phyloP scores from a whole-genome alignment of 129 eudicot species.

The Lactuca sativa region DNA sequence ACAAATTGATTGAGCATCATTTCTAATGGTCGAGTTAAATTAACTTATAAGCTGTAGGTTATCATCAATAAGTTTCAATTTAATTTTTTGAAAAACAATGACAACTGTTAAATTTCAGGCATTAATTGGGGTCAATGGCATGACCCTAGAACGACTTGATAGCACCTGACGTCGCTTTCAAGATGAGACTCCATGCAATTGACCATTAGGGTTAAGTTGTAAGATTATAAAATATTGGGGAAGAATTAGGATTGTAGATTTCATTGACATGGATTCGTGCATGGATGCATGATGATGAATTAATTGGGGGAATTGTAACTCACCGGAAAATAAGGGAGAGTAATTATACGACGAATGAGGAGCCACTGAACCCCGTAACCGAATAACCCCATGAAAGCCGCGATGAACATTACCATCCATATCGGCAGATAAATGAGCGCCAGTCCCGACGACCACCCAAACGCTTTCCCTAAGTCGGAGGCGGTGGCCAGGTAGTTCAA shows the following conservation, averaged over 20 bases:
- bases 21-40: too few species aligned
- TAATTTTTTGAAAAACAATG: too few species aligned
- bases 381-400: slow-evolving; percentile 71
- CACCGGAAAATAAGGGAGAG: slow-evolving; percentile 70
- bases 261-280: background rate
- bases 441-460: slow-evolving; percentile 90
- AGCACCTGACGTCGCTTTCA: background rate
- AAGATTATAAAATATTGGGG: background rate
- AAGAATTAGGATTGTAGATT: background rate
- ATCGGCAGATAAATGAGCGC: slow-evolving; percentile 71
- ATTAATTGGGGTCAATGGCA: background rate
- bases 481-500: slow-evolving; percentile 78
- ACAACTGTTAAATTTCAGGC: background rate
- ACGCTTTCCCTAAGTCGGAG: slow-evolving; percentile 78
- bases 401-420: slow-evolving; percentile 64
- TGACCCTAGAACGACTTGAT: background rate
- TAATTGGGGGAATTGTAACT: slow-evolving; percentile 22
- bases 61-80: too few species aligned
- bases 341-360: slow-evolving; percentile 40
- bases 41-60: too few species aligned
- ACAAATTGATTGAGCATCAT: background rate
- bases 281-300: slow-evolving; percentile 3
- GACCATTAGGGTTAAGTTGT: background rate
- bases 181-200: background rate
- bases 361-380: slow-evolving; percentile 93